A percentile compares a stretch with the other conserved stretches of the same genome.
Evolutionary conservation across 2,329 filamentous ascomycete genomes (phyloP).

Genomic region (Zymoseptoria brevis): DNA sequence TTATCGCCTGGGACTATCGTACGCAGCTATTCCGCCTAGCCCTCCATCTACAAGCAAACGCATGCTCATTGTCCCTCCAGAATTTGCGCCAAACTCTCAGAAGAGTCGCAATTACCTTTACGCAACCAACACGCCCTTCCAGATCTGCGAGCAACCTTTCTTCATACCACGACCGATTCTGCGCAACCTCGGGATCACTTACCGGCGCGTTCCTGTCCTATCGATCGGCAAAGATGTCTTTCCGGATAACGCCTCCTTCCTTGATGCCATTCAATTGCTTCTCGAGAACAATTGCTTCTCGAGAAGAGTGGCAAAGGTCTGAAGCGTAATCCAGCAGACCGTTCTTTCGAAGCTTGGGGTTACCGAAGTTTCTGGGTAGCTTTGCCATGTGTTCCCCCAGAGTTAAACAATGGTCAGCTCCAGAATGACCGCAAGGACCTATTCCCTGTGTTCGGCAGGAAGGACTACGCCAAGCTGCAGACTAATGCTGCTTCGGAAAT

Average conservation of each 20-base stretch:
- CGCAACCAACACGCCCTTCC: constrained; percentile 15
- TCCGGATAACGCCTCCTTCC: constrained; percentile 19
- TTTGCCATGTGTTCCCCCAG: constrained; percentile 12
- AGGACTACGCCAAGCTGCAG: constrained; percentile 13
- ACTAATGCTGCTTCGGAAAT: constrained; percentile 14
- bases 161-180: constrained; percentile 19
- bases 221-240: constrained; percentile 23
- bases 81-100: constrained; percentile 19
- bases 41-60: too few species aligned
- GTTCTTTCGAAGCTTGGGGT: constrained; percentile 15
- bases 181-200: constrained; percentile 18
- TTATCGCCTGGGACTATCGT: constrained; percentile 10
- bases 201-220: constrained; percentile 21
- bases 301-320: constrained; percentile 11
- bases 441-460: constrained; percentile 17
- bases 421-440: constrained; percentile 15
- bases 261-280: constrained; percentile 9
- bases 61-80: background rate
- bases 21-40: too few species aligned
- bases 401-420: constrained; percentile 12
- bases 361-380: constrained; percentile 19
- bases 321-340: constrained; percentile 7
- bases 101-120: constrained; percentile 18
- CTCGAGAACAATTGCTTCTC: constrained; percentile 11
- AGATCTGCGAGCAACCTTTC: constrained; percentile 23